Evolutionary conservation across 2,329 filamentous ascomycete genomes (phyloP).

Genomic region (Hypomyces rosellus): DNA sequence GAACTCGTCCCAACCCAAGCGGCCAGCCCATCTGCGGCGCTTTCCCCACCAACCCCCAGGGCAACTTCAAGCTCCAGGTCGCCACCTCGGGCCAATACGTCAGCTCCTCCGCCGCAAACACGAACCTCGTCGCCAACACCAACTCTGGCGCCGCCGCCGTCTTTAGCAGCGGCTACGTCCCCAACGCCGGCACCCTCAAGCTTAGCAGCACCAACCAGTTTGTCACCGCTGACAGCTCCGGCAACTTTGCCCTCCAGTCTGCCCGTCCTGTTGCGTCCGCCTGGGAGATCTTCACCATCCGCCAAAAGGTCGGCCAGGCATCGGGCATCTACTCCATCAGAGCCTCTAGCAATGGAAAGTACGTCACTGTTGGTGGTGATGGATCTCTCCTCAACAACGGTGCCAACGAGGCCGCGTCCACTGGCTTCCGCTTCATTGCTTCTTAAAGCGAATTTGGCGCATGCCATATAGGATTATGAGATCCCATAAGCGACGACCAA

Average conservation of each 20-base stretch:
- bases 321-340: conserved; percentile 19
- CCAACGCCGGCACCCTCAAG: conserved; percentile 15
- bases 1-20: conserved; percentile 18
- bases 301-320: conserved; percentile 16
- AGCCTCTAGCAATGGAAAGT: conserved; percentile 17
- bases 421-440: conserved; percentile 13
- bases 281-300: conserved; percentile 18
- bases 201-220: conserved; percentile 11
- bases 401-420: conserved; percentile 12
- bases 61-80: conserved; percentile 17
- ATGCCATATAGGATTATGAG: too few relatives aligned
- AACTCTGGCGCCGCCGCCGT: conserved; percentile 9
- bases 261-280: conserved; percentile 12
- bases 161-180: conserved; percentile 17
- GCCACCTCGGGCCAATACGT: conserved; percentile 14
- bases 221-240: conserved; percentile 18
- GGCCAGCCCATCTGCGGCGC: conserved; percentile 17
- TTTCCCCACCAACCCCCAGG: conserved; percentile 19
- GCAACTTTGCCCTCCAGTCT: conserved; percentile 14
- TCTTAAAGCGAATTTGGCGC: too few relatives aligned
- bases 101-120: conserved; percentile 10
- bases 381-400: conserved; percentile 17
- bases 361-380: conserved; percentile 15
- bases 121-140: conserved; percentile 15
- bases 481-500: too few relatives aligned